Base-by-base conservation (phyloP, 78 protist species). In the Protostelium mycophagum region DNA sequence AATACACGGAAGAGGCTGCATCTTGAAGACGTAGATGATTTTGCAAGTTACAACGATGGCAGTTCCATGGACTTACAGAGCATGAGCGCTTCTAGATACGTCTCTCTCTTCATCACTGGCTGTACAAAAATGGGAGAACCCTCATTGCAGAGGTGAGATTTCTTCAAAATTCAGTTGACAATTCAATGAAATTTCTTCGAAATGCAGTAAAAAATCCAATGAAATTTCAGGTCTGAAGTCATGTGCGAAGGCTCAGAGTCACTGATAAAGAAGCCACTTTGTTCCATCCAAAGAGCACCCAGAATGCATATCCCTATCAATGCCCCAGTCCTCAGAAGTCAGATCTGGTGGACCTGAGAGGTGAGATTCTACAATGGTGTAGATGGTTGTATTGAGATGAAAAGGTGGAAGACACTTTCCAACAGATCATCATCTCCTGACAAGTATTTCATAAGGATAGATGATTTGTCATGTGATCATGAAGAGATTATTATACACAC, bases 21-120 rank as follows among this genome's bases (percentile, higher is more conserved):
- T 92, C 83, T 87, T 95, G 34, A 90, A 94, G 35, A 99, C 99
- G 35, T 99, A 99, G 99, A 97, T 88, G 99, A 98, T 35, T 85
- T 99, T 36, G 94, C 97, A 87, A 38, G 36, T 28, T 89, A 94
- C 88, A 35, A 96, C 1, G 93, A 91, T 0, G 96, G 90, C 86
- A 91, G 90, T 97, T 34, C 0, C 85, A 51, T 51, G 73, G 16
- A 16, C 16, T 16, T 51, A 51, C 73, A 51, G 73, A 51, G 73
- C 86, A 86, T 36, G 34, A 0, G 34, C 36, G 35, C 0, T 16
- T 37, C 31, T 38, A 29, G 37, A 35, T 36, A 51, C 73, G 73
- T 51, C 31, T 51, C 73, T 16, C 90, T 86, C 5, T 98, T 97
- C 39, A 98, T 92, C 85, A 98, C 96, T 37, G n/a, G 97, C 94